Evolutionary conservation across 768 basidiomycete species (phyloP).

Genomic region (Amanita rubescens): DNA sequence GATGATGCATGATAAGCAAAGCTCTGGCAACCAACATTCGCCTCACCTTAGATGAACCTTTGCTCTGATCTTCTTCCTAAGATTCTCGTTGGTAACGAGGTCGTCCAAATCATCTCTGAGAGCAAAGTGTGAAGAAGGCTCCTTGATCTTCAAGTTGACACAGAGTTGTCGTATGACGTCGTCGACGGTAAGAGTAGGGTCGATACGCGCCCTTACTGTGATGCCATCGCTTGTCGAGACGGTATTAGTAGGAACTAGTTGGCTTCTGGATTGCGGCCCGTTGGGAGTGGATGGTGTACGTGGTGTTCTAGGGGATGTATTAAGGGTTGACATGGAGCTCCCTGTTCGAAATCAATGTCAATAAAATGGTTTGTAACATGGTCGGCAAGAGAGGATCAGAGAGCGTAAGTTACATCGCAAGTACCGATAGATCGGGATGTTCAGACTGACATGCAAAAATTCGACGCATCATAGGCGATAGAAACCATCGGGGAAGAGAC

Average conservation of each 20-base stretch:
- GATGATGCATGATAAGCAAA: not conserved
- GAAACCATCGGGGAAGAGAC: not conserved
- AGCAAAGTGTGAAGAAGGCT: conserved; percentile 64
- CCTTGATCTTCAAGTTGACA: conserved; percentile 71
- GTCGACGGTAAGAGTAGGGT: conserved; percentile 74
- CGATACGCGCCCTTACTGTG: conserved; percentile 77
- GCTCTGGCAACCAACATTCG: not conserved
- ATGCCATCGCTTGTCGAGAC: conserved; percentile 71
- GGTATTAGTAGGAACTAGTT: conserved; percentile 74
- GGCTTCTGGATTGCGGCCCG: conserved; percentile 15
- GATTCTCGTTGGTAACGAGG: conserved; percentile 80
- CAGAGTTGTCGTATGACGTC: conserved; percentile 84
- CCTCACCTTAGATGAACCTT: conserved; percentile 74
- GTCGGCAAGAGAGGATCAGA: conserved; percentile 27
- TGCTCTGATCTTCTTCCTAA: conserved; percentile 72
- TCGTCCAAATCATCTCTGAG: conserved; percentile 79
- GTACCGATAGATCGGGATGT: conserved; percentile 17
- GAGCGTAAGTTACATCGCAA: conserved; percentile 34
- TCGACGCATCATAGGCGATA: conserved; percentile 34
- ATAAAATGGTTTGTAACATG: not conserved
- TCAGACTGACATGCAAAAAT: conserved; percentile 65
- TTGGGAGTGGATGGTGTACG: not conserved
- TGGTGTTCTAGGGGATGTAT: not conserved
- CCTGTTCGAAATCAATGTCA: not conserved
- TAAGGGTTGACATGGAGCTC: not conserved